These are phyloP conservation scores for Millerago galiae DNA, from an alignment of 805 yeast genomes.

Conservation along the genomic window DNA sequence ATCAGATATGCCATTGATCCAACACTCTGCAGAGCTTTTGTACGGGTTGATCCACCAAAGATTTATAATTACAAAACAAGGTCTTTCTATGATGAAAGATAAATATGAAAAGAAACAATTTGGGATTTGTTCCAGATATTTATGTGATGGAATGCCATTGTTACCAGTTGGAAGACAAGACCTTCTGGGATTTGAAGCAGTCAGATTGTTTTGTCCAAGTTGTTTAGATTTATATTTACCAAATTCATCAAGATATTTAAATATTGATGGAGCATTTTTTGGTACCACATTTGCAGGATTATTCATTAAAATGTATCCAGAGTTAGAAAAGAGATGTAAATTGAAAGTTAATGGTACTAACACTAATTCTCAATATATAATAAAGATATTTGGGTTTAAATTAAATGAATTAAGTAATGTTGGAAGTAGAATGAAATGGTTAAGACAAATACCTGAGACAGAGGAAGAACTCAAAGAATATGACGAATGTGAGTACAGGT, in stretches of 20 bases:
- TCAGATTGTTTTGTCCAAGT: slow-evolving; percentile 88
- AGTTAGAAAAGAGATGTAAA: slow-evolving; percentile 59
- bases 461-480: slow-evolving; percentile 57
- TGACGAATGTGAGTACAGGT: slow-evolving; percentile 54
- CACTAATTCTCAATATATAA: slow-evolving; percentile 39
- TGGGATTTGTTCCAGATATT: slow-evolving; percentile 86
- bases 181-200: slow-evolving; percentile 86
- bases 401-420: slow-evolving; percentile 65
- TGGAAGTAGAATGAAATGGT: slow-evolving; percentile 97
- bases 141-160: slow-evolving; percentile 84
- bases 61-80: slow-evolving; percentile 81
- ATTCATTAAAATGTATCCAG: slow-evolving; percentile 87
- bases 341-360: slow-evolving; percentile 17
- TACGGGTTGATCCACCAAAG: slow-evolving; percentile 95
- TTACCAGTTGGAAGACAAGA: slow-evolving; percentile 91
- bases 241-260: slow-evolving; percentile 74
- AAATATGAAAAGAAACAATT: slow-evolving; percentile 85
- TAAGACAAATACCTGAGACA: slow-evolving; percentile 68
- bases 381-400: slow-evolving; percentile 83
- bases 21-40: slow-evolving; percentile 84
- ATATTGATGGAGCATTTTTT: slow-evolving; percentile 94
- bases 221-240: slow-evolving; percentile 91
- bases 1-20: slow-evolving; percentile 68
- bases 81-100: slow-evolving; percentile 86
- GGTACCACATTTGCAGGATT: slow-evolving; percentile 95